These are phyloP conservation scores for Aegilops longissima DNA, from an alignment of 176 grass and related monocot genomes.

Conservation along the genomic window DNA sequence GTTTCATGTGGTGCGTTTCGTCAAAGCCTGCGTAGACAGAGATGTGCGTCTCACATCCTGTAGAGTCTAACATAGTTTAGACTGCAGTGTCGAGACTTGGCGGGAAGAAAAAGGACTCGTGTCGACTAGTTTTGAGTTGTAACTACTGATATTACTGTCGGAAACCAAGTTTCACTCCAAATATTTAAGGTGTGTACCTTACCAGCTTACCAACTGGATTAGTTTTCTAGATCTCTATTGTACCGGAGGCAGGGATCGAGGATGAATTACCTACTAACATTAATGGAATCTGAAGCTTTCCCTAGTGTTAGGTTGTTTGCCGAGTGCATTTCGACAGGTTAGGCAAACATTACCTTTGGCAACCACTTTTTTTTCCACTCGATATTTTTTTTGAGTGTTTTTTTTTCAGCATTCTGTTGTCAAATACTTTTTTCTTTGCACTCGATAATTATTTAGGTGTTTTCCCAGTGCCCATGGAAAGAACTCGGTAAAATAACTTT, in stretches of 20 bases:
- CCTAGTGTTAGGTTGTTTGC: no score
- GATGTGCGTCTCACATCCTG: not conserved
- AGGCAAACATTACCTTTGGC: no score
- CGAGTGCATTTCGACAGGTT: no score
- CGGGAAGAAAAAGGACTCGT: not conserved
- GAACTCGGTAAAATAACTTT: no score
- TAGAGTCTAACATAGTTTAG: constrained; percentile 13
- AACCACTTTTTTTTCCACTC: no score
- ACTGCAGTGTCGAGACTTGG: not conserved
- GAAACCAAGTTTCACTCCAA: not conserved
- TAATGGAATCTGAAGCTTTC: no score
- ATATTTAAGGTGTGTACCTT: not conserved
- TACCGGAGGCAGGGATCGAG: not conserved
- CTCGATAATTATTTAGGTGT: no score
- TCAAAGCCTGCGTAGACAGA: not conserved
- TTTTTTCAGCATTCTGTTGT: no score
- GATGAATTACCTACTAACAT: no score
- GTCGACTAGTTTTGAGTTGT: not conserved
- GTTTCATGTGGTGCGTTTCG: constrained; percentile 18
- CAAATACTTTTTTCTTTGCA: no score
- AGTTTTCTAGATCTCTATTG: not conserved
- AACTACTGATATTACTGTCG: not conserved
- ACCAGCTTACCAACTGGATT: not conserved
- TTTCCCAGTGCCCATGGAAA: no score
- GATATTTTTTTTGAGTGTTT: no score